Evolutionary conservation across 2,329 filamentous ascomycete genomes (phyloP), one percentile per base, ranked within the genome.

Genomic region (Cadophora sp.): DNA sequence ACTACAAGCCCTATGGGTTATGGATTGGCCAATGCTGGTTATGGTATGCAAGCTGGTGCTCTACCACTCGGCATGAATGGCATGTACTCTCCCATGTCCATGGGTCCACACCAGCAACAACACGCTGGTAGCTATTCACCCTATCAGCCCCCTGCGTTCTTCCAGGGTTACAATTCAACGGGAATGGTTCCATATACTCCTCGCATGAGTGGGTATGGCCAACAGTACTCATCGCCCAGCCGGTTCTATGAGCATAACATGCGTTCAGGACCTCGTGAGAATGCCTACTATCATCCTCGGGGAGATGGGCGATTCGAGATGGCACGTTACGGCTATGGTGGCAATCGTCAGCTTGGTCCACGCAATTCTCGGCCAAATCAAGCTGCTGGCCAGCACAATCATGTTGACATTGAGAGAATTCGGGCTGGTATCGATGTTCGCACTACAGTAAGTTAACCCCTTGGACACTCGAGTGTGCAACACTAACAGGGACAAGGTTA

Each of bases 401-500:
- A 87, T 27, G 88, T 90, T 5, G 87, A 90, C 68, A 82, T 87
- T 58, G 80, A 81, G 65, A 82, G 84, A n/a, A 89, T 90, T 71
- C 81, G 83, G 20, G 83, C 87, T 18, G 91, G 91, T 11, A 85
- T 86, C 55, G 91, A 94, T 76, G 90, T 93, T 66, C 87, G 91
- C 61, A 93, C 91, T 9, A 94, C 91, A 0, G 91, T 92, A 81
- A 79, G 85, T 80, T 30, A 8, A 14, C n/a, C 16, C n/a, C 8
- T 2, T 59, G n/a, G 11, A 58, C 50, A 66, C 68, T 56, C 72
- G 30, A 14, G 24, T 48, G 20, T 51, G 56, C 5, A 60, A 27
- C 14, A 47, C 53, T 68, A 45, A 70, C 55, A 64, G 69, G 22
- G 62, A 47, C 51, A 66, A 93, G 90, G 92, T 98, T 71, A 97